Base-by-base conservation (phyloP, 495 filamentous ascomycete species). In the Xylona heveae region DNA sequence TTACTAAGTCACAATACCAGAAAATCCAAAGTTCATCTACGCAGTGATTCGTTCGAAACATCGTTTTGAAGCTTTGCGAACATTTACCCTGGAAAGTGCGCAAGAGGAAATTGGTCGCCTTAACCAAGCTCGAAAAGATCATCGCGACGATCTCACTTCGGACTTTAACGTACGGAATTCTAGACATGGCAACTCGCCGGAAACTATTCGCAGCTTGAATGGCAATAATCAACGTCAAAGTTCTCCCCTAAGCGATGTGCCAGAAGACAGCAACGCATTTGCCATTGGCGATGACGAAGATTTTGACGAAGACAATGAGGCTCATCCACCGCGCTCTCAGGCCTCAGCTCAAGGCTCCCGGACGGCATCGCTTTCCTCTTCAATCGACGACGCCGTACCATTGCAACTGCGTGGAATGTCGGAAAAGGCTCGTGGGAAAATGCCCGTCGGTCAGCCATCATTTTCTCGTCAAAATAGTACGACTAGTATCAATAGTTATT, bases 371-470 rank as follows among this genome's bases (percentile, higher is more conserved):
- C 51, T 75, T 10, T 72, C 78, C 10, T 82, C 69, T 0, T 64
- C 66, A 1, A 53, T 66, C 1, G 88, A 91, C 35, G 80, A 88
- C 42, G 73, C 77, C 16, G 66, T 92, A 7, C 80, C 84, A n/a
- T 57, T 73, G 21, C 85, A 94, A 43, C 47, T 90, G n/a, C 68
- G 81, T 29, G 85, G 82, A 29, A 99, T 95, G 82, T 92, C 85
- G 6, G 88, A 99, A 50, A 99, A 95, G 46, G 90, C 88, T 17
- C 60, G 88, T 30, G 88, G 88, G 5, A 99, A 99, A 49, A 80
- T 88, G 68, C 90, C 90, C n/a, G 82, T 78, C 6, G 76, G 79
- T 2, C 64, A 78, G 24, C 62, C 65, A 6, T 7, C 23, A 7
- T 94, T 97, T 48, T 93, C 84, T 2, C 62, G 90, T 5, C 88